Evolutionary conservation across 352 stramenopile species (phyloP).

Genomic region (Pythium brachiatum): DNA sequence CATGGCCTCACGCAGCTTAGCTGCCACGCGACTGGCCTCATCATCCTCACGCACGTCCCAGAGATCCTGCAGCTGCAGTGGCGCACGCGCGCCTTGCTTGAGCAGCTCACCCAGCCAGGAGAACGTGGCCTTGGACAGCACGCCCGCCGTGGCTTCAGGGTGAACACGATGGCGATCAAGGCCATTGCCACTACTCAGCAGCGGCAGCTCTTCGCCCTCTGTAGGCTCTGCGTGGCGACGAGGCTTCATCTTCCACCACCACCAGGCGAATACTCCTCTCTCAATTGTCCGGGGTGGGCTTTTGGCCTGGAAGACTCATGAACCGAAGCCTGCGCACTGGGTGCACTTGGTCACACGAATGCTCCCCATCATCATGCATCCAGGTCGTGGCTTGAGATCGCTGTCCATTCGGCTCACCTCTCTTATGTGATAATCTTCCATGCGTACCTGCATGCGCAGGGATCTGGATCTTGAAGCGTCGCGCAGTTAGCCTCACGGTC

Average conservation of each 20-base stretch:
- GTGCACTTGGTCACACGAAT: no score
- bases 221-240: no score
- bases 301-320: no score
- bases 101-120: conserved; percentile 44
- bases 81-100: conserved; percentile 31
- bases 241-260: no score
- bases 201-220: conserved; percentile 1
- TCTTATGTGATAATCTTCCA: conserved; percentile 8
- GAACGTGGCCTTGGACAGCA: conserved; percentile 23
- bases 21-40: conserved; percentile 30
- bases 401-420: no score
- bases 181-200: conserved; percentile 1
- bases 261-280: no score
- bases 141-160: conserved; percentile 8
- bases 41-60: conserved; percentile 37
- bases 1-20: conserved; percentile 26
- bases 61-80: conserved; percentile 40
- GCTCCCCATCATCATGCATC: no score
- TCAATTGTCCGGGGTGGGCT: no score
- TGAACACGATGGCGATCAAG: background rate
- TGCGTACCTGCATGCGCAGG: background rate
- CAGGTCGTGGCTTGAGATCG: no score
- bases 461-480: conserved; percentile 24
- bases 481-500: background rate
- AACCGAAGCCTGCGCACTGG: no score